Base-by-base conservation (phyloP, 352 stramenopile genomes). In the Elongisporangium anandrum region DNA sequence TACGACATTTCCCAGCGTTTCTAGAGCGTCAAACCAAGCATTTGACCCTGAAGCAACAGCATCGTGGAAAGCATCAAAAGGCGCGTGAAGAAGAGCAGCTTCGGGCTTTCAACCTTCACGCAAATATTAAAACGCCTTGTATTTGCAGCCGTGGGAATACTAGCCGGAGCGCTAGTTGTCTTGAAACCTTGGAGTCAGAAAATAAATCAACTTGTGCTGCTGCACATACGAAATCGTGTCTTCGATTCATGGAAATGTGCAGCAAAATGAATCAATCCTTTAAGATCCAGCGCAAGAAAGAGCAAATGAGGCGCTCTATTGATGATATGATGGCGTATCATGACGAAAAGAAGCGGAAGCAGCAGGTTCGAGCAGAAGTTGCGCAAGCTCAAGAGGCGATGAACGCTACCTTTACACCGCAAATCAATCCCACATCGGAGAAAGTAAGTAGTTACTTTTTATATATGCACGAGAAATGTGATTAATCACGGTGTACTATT, bases 301-400 rank as follows among this genome's bases (percentile, higher is more conserved):
- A 82, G 13, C 54, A 72, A 45, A 82, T 79, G 72, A 60, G 56
- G 52, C 72, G 79, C 4, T 85, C 75, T 0, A 52, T 88, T 2
- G 71, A 85, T 54, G 78, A 84, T 54, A 75, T 88, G 54, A 69
- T 88, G 38, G 64, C 65, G 6, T 84, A 72, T 48, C 69, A 85
- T 24, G 68, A 75, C 24, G 71, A 64, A 2, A 79, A 79, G 24
- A 72, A 75, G 56, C 69, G 67, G 16, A 69, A 72, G 13, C 78
- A 77, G 24, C 57, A 72, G 26, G 69, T 56, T 45, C 70, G 70
- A n/a, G 61, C 63, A 7, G 66, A 73, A 5, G 63, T 70, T 4
- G 62, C 68, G 13, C 68, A 63, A 3, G 64, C 63, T 0, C 63
- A 61, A 17, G 75, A 81, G 39, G 65, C 63, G 2, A 63, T 66